Base-by-base conservation (phyloP, 768 basidiomycete genomes). In the Coprinellus micaceus region DNA sequence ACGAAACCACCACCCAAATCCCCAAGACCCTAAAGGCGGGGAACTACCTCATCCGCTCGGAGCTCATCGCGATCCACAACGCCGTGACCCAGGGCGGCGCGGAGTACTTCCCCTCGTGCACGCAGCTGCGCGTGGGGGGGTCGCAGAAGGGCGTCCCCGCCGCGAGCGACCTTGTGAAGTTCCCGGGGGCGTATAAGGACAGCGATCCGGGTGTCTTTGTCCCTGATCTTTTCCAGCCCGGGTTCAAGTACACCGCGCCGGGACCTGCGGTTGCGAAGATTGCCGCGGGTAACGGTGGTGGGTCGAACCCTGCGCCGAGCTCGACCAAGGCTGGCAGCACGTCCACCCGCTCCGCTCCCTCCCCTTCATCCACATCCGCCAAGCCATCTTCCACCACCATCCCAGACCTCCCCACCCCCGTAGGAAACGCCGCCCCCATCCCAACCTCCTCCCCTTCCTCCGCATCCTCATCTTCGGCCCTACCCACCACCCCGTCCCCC, bases 21-120 rank as follows among this genome's bases (percentile, higher is more conserved):
- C 84, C 84, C 1, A 58, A 69, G n/a, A 78, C 76, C 40, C 67
- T 92, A 52, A 75, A 82, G 2, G 69, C 85, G 2, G 90, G 89
- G 2, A 81, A 85, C 61, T 91, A 91, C 67, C 74, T 91, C 55
- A 68, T 91, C 64, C 86, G 89, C 1, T 83, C 89, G 66, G 89
- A 91, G 67, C 85, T 91, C 67, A 84, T 91, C 66, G 85, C 85
- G 6, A 79, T 91, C 11, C 89, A 91, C 64, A 76, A 83, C 46
- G 88, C 78, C 4, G 75, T 64, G n/a, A 60, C 63, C 2, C 9
- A 64, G 15, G 84, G 84, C 4, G 87, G 87, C 24, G 89, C 87
- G 0, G 90, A 92, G 70, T 91, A 91, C 70, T 92, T 91, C 66
- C 85, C 87, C 0, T 80, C 82, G 25, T 93, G 90, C 67, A 75